These are phyloP conservation scores for Boletellus dicymbophilus DNA, from an alignment of 1,284 basidiomycete species.

Conservation along the genomic window DNA sequence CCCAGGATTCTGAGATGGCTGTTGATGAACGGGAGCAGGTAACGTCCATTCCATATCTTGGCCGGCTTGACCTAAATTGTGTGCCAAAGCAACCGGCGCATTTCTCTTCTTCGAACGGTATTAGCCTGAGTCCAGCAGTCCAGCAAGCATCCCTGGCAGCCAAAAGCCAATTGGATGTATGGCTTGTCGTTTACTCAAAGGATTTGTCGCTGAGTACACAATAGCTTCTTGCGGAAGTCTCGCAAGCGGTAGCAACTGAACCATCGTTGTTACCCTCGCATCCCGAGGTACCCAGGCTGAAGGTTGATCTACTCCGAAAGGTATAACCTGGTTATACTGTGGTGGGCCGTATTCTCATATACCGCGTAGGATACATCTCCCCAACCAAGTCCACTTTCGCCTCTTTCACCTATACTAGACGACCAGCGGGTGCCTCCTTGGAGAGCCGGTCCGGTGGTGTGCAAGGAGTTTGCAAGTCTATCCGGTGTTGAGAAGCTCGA, in stretches of 20 bases:
- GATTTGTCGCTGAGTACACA: conserved; percentile 20
- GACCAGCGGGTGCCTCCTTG: conserved; percentile 1
- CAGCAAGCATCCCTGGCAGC: conserved; percentile 13
- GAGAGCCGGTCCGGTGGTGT: conserved; percentile 36
- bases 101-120: conserved; percentile 5
- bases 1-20: conserved; percentile 13
- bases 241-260: conserved; percentile 33
- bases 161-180: conserved; percentile 30
- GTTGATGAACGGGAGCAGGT: conserved; percentile 23
- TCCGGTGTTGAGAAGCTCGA: conserved; percentile 55
- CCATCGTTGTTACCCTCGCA: conserved; percentile 28
- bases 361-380: conserved; percentile 16
- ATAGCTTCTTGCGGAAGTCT: conserved; percentile 32
- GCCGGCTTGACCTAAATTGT: conserved; percentile 1
- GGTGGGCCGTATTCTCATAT: conserved; percentile 3
- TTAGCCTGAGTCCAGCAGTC: conserved; percentile 13
- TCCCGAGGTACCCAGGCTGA: conserved; percentile 22
- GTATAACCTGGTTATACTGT: conserved; percentile 7
- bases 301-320: conserved; percentile 10
- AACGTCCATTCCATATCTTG: conserved; percentile 4
- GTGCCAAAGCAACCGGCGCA: conserved; percentile 8
- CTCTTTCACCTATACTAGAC: conserved; percentile 21
- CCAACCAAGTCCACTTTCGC: conserved; percentile 25
- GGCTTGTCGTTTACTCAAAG: conserved; percentile 12
- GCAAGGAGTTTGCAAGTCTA: conserved; percentile 54